Percentiles rank a stretch among this genome's conserved stretches.
Evolutionary conservation across 305 asterid species (phyloP).

Genomic region (Ajuga reptans): DNA sequence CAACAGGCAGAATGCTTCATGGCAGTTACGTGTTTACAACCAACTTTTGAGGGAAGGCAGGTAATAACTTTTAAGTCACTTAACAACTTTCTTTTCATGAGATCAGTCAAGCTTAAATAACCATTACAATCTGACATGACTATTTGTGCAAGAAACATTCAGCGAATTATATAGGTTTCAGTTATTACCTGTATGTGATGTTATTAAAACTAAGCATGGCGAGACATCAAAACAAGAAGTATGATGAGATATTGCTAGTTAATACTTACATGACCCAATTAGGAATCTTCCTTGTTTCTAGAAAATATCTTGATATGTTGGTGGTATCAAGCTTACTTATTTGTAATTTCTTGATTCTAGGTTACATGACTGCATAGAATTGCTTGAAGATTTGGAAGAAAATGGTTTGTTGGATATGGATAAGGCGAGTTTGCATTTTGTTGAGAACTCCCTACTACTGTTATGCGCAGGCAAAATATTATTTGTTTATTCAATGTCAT

Average conservation of each 20-base stretch:
- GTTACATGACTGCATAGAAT: constrained; percentile 66
- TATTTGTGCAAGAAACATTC: no score
- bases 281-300: not conserved
- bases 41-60: constrained; percentile 78
- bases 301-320: constrained; percentile 2
- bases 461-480: constrained; percentile 15
- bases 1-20: constrained; percentile 38
- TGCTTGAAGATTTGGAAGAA: constrained; percentile 83
- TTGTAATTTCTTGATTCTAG: constrained; percentile 33
- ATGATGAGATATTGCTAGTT: not conserved
- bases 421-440: constrained; percentile 44
- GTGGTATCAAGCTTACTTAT: constrained; percentile 12
- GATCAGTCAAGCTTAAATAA: constrained; percentile 11
- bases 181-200: constrained; percentile 2
- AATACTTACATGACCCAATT: not conserved
- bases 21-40: constrained; percentile 64
- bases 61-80: constrained; percentile 32
- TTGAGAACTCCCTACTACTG: not conserved
- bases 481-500: constrained; percentile 20
- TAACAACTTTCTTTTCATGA: not conserved
- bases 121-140: constrained; percentile 6
- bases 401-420: constrained; percentile 69
- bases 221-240: constrained; percentile 1
- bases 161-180: no score
- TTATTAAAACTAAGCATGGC: not conserved